These are phyloP conservation scores for Irpex rosettiformis DNA, from an alignment of 1,284 basidiomycete species.

Conservation along the genomic window DNA sequence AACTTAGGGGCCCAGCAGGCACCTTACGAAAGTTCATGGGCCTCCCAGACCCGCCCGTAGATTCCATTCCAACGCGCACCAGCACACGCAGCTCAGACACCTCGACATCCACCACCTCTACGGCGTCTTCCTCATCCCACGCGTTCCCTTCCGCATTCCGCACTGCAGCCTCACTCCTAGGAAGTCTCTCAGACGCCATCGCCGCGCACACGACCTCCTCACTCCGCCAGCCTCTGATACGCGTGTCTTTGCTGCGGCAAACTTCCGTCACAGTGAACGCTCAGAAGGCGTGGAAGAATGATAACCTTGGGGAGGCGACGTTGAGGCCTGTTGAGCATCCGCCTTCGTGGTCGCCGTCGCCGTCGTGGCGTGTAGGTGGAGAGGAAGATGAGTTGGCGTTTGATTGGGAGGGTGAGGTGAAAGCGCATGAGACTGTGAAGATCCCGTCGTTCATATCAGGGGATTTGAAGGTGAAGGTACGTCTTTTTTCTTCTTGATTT, in stretches of 20 bases:
- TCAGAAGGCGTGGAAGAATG: constrained; percentile 32
- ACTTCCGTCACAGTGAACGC: constrained; percentile 30
- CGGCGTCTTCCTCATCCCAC: background rate
- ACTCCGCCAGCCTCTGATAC: constrained; percentile 28
- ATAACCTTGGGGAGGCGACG: constrained; percentile 36
- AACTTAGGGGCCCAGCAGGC: constrained; percentile 45
- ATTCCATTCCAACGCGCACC: constrained; percentile 12
- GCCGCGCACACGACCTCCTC: constrained; percentile 3
- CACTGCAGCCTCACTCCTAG: background rate
- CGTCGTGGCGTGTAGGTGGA: constrained; percentile 1
- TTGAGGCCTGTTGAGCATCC: constrained; percentile 37
- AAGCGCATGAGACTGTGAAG: constrained; percentile 17
- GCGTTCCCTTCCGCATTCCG: background rate
- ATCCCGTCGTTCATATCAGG: constrained; percentile 23
- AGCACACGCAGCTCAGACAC: constrained; percentile 4
- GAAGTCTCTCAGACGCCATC: background rate
- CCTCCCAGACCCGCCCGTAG: constrained; percentile 17
- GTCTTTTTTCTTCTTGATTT: constrained; percentile 10
- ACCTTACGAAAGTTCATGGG: constrained; percentile 37
- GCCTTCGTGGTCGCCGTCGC: constrained; percentile 1
- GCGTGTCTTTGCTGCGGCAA: constrained; percentile 41
- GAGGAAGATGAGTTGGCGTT: constrained; percentile 16
- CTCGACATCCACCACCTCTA: constrained; percentile 4
- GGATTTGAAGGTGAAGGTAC: constrained; percentile 37
- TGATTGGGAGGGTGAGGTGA: constrained; percentile 33